A percentile compares a stretch with the other conserved stretches of the same genome.
Evolutionary conservation across 1,139 yeast genomes (phyloP).

Genomic region (Magnusiomyces suaveolens): DNA sequence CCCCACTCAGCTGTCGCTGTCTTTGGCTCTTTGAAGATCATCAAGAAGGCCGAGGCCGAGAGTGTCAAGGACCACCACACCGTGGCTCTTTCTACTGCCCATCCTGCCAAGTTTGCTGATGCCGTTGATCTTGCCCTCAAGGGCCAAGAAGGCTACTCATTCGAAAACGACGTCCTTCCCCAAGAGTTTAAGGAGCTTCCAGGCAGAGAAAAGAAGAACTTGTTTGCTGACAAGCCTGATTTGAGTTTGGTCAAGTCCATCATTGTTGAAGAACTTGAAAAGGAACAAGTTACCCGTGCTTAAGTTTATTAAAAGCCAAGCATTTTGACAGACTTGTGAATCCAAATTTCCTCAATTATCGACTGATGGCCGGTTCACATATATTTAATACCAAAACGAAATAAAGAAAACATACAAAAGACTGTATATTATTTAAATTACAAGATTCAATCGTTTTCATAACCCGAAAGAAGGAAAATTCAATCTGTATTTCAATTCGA

Average conservation of each 20-base stretch:
- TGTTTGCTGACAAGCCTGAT: conserved; percentile 63
- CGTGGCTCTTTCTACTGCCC: conserved; percentile 89
- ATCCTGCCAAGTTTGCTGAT: conserved; percentile 95
- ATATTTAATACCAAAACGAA: no score
- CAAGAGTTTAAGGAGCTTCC: conserved; percentile 69
- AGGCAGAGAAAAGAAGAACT: conserved; percentile 64
- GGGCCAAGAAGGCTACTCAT: conserved; percentile 61
- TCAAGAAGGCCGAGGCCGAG: conserved; percentile 36
- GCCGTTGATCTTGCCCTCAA: conserved; percentile 79
- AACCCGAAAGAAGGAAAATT: no score
- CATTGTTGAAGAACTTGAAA: conserved; percentile 57
- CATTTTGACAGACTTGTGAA: no score
- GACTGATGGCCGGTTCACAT: no score
- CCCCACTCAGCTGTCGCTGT: conserved; percentile 97
- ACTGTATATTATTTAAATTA: no score
- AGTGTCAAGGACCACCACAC: conserved; percentile 32
- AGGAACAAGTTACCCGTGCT: conserved; percentile 30
- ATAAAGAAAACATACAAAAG: no score
- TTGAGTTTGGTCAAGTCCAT: conserved; percentile 63
- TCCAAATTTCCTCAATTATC: no score
- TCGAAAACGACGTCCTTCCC: conserved; percentile 82
- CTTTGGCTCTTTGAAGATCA: conserved; percentile 57
- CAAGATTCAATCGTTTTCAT: no score
- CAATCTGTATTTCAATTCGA: no score
- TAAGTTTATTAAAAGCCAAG: no score